Percentiles rank a stretch among this genome's conserved stretches.
Conservation (phyloP, 2,329 filamentous ascomycete species). For the Aplosporella prunicola region DNA sequence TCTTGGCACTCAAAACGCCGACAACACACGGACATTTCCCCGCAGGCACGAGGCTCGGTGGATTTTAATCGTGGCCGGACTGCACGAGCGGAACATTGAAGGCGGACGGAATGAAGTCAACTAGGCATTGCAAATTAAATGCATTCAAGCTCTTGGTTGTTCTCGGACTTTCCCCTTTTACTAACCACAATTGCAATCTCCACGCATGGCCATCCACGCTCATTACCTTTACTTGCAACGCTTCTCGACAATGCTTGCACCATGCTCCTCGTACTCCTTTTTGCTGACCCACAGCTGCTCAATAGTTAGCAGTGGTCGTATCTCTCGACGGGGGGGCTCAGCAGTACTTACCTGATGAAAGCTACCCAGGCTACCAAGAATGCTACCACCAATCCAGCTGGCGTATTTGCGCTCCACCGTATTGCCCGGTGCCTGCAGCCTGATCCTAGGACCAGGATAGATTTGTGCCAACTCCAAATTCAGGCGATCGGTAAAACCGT, state of each 20-base stretch:
- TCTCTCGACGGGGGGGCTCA: not conserved
- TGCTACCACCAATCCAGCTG: conserved; percentile 93
- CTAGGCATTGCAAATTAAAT: too few species aligned
- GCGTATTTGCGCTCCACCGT: conserved; percentile 85
- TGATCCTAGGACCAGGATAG: conserved; percentile 78
- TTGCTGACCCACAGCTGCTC: conserved; percentile 82
- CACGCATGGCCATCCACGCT: too few species aligned
- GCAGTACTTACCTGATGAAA: conserved; percentile 62
- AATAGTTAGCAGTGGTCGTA: not conserved
- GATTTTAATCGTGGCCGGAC: too few species aligned
- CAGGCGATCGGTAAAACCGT: conserved; percentile 84
- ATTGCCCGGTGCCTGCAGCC: conserved; percentile 78
- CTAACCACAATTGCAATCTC: too few species aligned
- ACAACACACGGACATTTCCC: too few species aligned
- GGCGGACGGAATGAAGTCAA: too few species aligned
- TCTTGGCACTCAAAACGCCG: too few species aligned
- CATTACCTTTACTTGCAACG: conserved; percentile 62
- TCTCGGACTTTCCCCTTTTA: too few species aligned
- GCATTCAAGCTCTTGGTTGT: too few species aligned
- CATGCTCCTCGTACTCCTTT: conserved; percentile 97
- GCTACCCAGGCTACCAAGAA: conserved; percentile 86
- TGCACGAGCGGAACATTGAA: too few species aligned
- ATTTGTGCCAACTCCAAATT: conserved; percentile 72
- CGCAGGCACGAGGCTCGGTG: too few species aligned
- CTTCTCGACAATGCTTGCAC: conserved; percentile 84